Conservation (phyloP, 169 alveolate species). For the Eimeria sp. region DNA sequence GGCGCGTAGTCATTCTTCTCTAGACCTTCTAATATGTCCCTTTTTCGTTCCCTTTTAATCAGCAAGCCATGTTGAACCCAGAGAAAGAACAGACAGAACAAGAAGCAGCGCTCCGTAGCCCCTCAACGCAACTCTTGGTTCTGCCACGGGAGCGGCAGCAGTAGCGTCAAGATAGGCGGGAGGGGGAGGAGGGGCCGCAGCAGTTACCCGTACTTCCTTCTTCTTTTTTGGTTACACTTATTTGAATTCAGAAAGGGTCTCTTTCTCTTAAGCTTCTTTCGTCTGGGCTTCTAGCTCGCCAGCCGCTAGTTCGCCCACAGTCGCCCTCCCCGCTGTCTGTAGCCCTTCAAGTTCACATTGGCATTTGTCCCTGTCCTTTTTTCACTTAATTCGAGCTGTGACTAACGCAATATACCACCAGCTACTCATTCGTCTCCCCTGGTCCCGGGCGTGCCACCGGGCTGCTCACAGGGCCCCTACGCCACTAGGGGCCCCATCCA, state of each 20-base stretch:
- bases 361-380: not conserved
- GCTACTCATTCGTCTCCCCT: not conserved
- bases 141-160: conserved; percentile 54
- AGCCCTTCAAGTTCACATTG: not conserved
- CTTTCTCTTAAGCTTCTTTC: conserved; percentile 19
- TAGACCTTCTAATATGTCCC: not conserved
- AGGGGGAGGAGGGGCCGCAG: conserved; percentile 60
- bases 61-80: not conserved
- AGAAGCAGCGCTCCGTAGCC: conserved; percentile 18
- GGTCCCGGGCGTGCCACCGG: conserved; percentile 41
- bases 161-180: conserved; percentile 60
- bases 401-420: not conserved
- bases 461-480: conserved; percentile 38
- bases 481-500: not conserved
- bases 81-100: conserved; percentile 17
- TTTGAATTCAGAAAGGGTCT: conserved; percentile 34
- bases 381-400: not conserved
- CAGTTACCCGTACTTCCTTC: not conserved
- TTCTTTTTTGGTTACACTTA: conserved; percentile 28
- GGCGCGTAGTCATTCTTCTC: not conserved
- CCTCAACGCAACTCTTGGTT: conserved; percentile 28
- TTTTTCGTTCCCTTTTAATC: not conserved
- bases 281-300: conserved; percentile 36
- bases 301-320: conserved; percentile 34
- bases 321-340: conserved; percentile 30